These are phyloP conservation scores for Dactylellina leptospora DNA, from an alignment of 2,329 filamentous ascomycete genomes.

Conservation along the genomic window DNA sequence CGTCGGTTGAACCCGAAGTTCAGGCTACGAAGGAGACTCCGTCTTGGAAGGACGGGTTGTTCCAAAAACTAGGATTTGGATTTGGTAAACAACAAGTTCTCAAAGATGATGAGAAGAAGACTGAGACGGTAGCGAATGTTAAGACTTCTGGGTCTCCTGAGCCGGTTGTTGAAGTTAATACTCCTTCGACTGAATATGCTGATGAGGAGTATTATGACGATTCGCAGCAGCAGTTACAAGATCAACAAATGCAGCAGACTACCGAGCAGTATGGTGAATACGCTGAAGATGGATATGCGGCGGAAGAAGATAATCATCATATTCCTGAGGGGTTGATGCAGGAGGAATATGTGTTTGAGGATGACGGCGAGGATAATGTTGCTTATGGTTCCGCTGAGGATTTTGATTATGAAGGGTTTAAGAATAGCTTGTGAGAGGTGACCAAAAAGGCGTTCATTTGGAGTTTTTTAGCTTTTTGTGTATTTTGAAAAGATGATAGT, in stretches of 20 bases:
- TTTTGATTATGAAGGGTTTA: conserved; percentile 45
- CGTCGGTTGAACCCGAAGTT: background rate
- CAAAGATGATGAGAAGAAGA: conserved; percentile 4
- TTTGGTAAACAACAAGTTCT: conserved; percentile 16
- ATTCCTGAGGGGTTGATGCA: conserved; percentile 29
- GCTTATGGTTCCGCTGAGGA: conserved; percentile 20
- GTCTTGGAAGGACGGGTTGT: conserved; percentile 5
- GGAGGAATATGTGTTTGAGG: conserved; percentile 42
- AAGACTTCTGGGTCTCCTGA: background rate
- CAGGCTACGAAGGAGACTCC: background rate
- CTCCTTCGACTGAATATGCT: background rate
- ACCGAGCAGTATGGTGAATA: conserved; percentile 32
- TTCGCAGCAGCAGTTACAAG: background rate
- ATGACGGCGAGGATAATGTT: conserved; percentile 15
- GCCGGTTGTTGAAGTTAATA: background rate
- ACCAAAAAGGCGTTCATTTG: background rate
- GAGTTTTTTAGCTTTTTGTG: conserved; percentile 1
- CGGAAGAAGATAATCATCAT: conserved; percentile 2
- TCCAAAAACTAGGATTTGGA: conserved; percentile 8
- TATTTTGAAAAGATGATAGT: background rate
- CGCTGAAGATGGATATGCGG: conserved; percentile 3
- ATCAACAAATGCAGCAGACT: conserved; percentile 20
- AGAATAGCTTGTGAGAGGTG: conserved; percentile 11
- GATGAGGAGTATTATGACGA: conserved; percentile 25
- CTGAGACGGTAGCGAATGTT: background rate